A percentile compares a stretch with the other conserved stretches of the same genome.
Conservation (phyloP, 164 flowering plant genomes). For the Vitis vinifera region DNA sequence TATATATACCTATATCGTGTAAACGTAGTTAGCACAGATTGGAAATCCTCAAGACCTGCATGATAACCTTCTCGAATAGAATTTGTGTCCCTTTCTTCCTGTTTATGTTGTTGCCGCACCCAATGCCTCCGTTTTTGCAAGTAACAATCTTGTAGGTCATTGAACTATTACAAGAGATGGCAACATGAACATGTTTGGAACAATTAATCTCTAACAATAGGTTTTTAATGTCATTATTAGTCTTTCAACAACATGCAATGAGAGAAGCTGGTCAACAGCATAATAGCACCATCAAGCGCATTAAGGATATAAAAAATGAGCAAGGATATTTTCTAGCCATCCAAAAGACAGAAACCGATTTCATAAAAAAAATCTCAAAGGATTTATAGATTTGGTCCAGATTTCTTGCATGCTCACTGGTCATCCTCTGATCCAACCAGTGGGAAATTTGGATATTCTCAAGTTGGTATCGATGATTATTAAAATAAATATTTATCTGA, state of each 20-base stretch:
- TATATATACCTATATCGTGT: constrained; percentile 69
- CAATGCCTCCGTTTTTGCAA: constrained; percentile 72
- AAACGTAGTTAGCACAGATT: constrained; percentile 68
- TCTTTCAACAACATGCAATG: not conserved
- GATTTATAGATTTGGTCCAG: no score
- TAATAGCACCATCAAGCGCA: not conserved
- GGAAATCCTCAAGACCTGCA: constrained; percentile 81
- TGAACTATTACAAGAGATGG: constrained; percentile 54
- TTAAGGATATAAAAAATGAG: not conserved
- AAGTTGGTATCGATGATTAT: not conserved
- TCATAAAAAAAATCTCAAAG: no score
- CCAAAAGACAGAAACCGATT: not conserved
- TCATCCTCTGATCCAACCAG: constrained; percentile 1
- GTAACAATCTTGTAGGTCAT: constrained; percentile 93
- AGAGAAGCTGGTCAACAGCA: not conserved
- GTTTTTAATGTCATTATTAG: not conserved
- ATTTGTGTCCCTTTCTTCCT: constrained; percentile 38
- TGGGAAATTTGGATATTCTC: not conserved
- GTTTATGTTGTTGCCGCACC: constrained; percentile 32
- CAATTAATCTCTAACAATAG: not conserved
- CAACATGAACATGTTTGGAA: not conserved
- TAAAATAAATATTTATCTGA: no score
- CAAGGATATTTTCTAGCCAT: not conserved
- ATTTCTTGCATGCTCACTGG: not conserved
- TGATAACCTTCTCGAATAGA: constrained; percentile 56